A percentile compares a stretch with the other conserved stretches of the same genome.
Conservation (phyloP, 805 yeast species). For the Candida orba region DNA sequence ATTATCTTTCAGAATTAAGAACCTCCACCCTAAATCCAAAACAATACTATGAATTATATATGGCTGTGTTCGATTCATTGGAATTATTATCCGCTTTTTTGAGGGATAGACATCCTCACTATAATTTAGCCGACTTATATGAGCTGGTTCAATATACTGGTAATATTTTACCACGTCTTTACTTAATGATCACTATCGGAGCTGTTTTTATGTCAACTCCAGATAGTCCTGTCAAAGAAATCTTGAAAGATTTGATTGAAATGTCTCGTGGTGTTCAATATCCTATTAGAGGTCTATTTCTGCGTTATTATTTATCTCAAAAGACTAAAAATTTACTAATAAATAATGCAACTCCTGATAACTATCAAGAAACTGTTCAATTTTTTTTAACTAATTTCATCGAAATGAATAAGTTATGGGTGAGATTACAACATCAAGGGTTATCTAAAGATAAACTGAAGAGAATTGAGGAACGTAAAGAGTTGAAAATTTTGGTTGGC, state of each 20-base stretch:
- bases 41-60: slow-evolving; percentile 88
- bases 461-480: slow-evolving; percentile 74
- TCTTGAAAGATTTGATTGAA: slow-evolving; percentile 93
- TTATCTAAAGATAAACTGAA: slow-evolving; percentile 74
- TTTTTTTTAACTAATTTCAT: slow-evolving; percentile 82
- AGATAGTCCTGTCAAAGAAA: slow-evolving; percentile 75
- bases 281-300: slow-evolving; percentile 85
- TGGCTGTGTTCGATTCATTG: slow-evolving; percentile 75
- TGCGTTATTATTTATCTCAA: slow-evolving; percentile 84
- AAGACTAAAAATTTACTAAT: slow-evolving; percentile 48
- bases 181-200: slow-evolving; percentile 93
- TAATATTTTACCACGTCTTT: slow-evolving; percentile 84
- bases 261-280: slow-evolving; percentile 97
- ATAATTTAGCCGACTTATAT: slow-evolving; percentile 80
- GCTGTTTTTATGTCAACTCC: slow-evolving; percentile 74
- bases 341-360: slow-evolving; percentile 18
- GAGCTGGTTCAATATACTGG: slow-evolving; percentile 95
- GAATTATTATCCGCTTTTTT: slow-evolving; percentile 59
- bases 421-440: slow-evolving; percentile 91
- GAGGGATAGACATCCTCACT: slow-evolving; percentile 57
- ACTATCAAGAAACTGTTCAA: slow-evolving; percentile 58
- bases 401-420: slow-evolving; percentile 98
- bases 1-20: slow-evolving; percentile 73
- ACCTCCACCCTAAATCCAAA: slow-evolving; percentile 75
- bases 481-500: slow-evolving; percentile 86